Evolutionary conservation across 495 filamentous ascomycete genomes (phyloP), one percentile per base, ranked within the genome.

Genomic region (Penicillium macrosclerotiorum): DNA sequence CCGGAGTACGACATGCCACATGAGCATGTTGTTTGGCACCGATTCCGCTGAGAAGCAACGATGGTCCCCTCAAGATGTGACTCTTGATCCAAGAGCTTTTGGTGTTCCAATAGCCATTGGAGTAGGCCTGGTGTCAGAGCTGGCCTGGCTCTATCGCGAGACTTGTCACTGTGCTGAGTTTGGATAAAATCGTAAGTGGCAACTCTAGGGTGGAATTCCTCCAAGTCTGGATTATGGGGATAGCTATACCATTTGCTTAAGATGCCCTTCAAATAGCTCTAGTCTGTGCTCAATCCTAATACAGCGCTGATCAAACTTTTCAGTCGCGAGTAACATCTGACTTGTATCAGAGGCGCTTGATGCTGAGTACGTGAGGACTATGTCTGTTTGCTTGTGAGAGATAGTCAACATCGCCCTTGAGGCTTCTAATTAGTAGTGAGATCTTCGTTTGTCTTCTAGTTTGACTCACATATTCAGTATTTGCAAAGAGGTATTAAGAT

Each of bases 401-500:
- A 29, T 25, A 14, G 12, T 20, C 20, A 45, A 8, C 42, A 37
- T 45, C 19, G 42, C 32, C 42, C 42, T 43, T 44, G 14, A 22
- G 3, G 8, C 4, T 33, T 25, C 17, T n/a, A 23, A 44, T 44
- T 34, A 44, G 41, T 7, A 14, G 37, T 20, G 8, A 29, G 27
- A 30, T 18, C 1, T 3, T 16, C 1, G 17, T 37, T 37, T 5
- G 25, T 14, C 29, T 25, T 23, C 19, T 29, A 9, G 24, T 27
- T 45, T 8, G 18, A 17, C 47, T 52, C 26, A 47, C 49, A 52
- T 31, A 19, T 36, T 45, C 27, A 55, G 33, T 22, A 51, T 35
- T 25, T 51, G 47, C 5, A 55, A 16, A 9, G 47, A 36, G 20
- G 43, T 44, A 37, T 55, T 42, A 7, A 55, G 34, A 19, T 51